Evolutionary conservation across 768 basidiomycete genomes (phyloP), one percentile per base, ranked within the genome.

Genomic region (Mycena alexandri): DNA sequence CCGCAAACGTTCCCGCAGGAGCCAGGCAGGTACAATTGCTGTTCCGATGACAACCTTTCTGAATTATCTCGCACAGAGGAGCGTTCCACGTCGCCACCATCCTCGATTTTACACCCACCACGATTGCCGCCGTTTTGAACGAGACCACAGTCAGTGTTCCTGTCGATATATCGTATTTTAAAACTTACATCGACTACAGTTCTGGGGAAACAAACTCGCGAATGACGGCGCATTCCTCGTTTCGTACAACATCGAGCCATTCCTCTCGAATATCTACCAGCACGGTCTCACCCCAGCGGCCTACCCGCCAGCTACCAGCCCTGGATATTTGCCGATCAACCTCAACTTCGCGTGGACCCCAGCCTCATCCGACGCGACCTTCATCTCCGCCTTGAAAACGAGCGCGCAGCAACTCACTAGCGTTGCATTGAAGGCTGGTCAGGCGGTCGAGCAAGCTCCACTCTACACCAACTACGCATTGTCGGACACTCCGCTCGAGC

Each of bases 231-330:
- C 80, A 29, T 67, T 77, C 24, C 77, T 80, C 61, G 79, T 84
- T 51, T 82, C 81, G 1, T 87, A 88, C 72, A 82, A 80, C 53
- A 80, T 86, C 48, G 87, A 90, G 62, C 85, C 86, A 0, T 83
- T 88, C 79, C 77, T 86, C 2, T 74, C 84, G 0, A 70, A 72
- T 38, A 52, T 85, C 47, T 81, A 84, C 64, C 77, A 75, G 3
- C 81, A 84, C 70, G 79, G 72, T 50, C 60, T 74, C n/a, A 71
- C 71, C 22, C 72, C 78, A 2, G 77, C 85, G 11, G 86, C 87
- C 4, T 87, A 81, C 72, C 87, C 85, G 0, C 82, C 82, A 5
- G 12, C 73, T 74, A 36, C 65, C 69, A 22, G n/a, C 13, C 61
- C 73, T 2, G 70, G 67, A 0, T 76, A 73, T 65, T 43, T 73